Evolutionary conservation across 129 eudicot genomes (phyloP), one percentile per base, ranked within the genome.

Genomic region (carrot (Daucus carota)): DNA sequence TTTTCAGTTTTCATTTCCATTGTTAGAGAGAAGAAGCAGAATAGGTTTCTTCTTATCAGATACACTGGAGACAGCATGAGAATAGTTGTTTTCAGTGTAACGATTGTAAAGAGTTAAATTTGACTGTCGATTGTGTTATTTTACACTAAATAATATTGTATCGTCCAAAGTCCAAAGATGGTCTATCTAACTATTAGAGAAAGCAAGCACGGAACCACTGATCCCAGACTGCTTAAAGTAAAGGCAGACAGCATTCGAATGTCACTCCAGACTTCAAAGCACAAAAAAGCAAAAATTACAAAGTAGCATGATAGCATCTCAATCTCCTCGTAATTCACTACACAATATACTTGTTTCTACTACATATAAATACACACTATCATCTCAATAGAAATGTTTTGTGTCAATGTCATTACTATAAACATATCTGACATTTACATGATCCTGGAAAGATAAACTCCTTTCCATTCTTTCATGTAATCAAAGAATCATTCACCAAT

Each of bases 401-500:
- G 52, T 15, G 17, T 3, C 4, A 47, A 47, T 47, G 54, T 50
- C 59, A 50, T 20, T 50, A 50, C 26, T 50, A 50, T 20, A 18
- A 50, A 50, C 59, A 50, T 6, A 18, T 6, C 26, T 6, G 29
- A 52, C 34, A 10, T 28, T 60, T 28, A 60, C 34, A 50, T 52
- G 33, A 16, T 29, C 15, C 2, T 12, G 1, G 33, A 24, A 7
- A 60, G 68, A 60, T 60, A 11, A 12, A 13, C 14, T 29, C 10
- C 70, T 13, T 29, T 5, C 36, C 7, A 63, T 63, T 31, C 70
- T 13, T 63, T 63, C 38, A 29, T 15, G 70, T n/a, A n/a, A n/a
- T n/a, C n/a, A n/a, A n/a, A n/a, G n/a, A n/a, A n/a, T 26, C 45
- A 76, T 72, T 24, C 60, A 78, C 6, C 41, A 62, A 22, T 48